Percentiles rank a stretch among this genome's conserved stretches.
phyloP scores from a whole-genome alignment of 768 basidiomycete genomes.

The Trametes sanguinea region DNA sequence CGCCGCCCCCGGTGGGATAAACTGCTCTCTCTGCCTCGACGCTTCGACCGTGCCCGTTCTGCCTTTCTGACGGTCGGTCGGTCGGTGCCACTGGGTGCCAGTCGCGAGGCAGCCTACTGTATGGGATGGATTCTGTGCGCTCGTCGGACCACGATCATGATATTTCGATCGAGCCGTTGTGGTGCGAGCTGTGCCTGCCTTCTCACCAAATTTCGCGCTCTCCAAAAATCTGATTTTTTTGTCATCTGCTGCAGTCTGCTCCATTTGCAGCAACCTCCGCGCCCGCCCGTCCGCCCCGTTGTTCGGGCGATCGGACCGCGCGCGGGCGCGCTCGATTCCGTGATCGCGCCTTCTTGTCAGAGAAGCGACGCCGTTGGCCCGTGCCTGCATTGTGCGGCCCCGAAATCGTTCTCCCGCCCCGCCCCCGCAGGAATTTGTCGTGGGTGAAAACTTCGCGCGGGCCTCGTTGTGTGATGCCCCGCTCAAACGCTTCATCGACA shows the following conservation, averaged over 20 bases:
- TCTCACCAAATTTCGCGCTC: not conserved
- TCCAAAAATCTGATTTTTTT: not conserved
- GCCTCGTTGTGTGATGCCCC: not conserved
- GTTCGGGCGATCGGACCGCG: not conserved
- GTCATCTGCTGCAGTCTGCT: not conserved
- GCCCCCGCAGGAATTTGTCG: slow-evolving; percentile 8
- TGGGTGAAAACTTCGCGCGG: not conserved
- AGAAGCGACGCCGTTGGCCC: not conserved
- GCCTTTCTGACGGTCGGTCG: not conserved
- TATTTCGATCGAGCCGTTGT: not conserved
- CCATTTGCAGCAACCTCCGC: not conserved
- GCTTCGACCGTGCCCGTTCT: not conserved
- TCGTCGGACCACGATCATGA: not conserved
- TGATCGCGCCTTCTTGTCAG: not conserved
- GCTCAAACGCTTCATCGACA: too few species aligned
- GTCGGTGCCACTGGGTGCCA: too few species aligned
- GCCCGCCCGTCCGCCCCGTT: not conserved
- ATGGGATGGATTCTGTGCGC: not conserved
- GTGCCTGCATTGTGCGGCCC: not conserved
- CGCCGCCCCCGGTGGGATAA: not conserved
- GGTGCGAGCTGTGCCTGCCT: not conserved
- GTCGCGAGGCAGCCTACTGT: not conserved
- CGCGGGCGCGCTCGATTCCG: not conserved
- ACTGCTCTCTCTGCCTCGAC: not conserved
- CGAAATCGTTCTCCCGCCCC: slow-evolving; percentile 12